These are phyloP conservation scores for Fraxinus platypoda DNA, from an alignment of 305 asterid genomes.

Conservation along the genomic window DNA sequence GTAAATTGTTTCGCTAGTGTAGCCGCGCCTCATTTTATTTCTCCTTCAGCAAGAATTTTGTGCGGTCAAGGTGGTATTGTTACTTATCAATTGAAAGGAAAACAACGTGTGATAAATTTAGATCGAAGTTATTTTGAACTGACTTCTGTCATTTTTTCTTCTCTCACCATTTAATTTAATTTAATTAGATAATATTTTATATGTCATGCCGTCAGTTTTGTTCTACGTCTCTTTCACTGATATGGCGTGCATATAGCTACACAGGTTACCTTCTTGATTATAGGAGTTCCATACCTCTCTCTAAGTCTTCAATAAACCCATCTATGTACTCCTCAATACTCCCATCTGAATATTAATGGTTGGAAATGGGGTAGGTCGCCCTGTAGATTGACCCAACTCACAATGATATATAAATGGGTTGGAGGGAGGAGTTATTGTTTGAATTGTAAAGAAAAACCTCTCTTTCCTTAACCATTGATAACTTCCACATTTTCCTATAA, in stretches of 20 bases:
- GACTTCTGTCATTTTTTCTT: not conserved
- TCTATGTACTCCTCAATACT: not conserved
- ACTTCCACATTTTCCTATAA: not conserved
- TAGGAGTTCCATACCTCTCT: not conserved
- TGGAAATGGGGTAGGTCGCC: not conserved
- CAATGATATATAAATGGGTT: not conserved
- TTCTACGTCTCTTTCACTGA: not conserved
- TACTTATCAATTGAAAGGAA: not conserved
- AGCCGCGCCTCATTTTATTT: not conserved
- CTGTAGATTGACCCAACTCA: not conserved
- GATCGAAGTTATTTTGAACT: not conserved
- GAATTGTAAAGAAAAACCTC: not conserved
- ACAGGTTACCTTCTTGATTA: not conserved
- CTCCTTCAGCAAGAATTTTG: not conserved
- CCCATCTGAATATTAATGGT: not conserved
- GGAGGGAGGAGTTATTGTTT: not conserved
- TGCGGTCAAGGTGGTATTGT: not conserved
- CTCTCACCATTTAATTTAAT: too few relatives aligned
- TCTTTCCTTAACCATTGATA: not conserved
- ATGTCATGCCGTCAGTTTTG: not conserved
- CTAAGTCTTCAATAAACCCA: not conserved
- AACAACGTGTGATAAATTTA: not conserved
- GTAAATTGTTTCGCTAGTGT: not conserved
- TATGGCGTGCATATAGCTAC: not conserved
- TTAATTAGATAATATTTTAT: too few relatives aligned